These are phyloP conservation scores for Dactylonectria macrodidyma DNA, from an alignment of 2,329 filamentous ascomycete species.

Conservation along the genomic window DNA sequence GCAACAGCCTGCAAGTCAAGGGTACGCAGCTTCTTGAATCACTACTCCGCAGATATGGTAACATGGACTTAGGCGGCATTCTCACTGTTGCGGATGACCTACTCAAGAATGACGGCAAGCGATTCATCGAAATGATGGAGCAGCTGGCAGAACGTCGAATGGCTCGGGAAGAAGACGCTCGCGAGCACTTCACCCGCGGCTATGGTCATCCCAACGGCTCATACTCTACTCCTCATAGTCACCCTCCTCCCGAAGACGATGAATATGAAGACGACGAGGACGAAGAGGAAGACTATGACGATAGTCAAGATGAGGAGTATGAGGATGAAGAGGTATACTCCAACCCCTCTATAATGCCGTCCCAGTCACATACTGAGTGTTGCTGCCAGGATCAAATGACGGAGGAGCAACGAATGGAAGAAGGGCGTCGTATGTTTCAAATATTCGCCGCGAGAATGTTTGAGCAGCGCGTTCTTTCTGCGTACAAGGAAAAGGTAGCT, in stretches of 20 bases:
- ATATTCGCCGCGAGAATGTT: conserved; percentile 99
- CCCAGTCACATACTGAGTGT: conserved; percentile 60
- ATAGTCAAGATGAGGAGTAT: conserved; percentile 75
- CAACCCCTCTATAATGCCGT: conserved; percentile 57
- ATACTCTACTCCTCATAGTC: conserved; percentile 75
- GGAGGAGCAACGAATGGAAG: conserved; percentile 98
- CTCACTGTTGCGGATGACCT: conserved; percentile 98
- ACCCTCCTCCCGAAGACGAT: conserved; percentile 83
- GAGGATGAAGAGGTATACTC: conserved; percentile 84
- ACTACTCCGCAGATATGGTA: conserved; percentile 62
- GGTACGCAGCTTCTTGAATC: conserved; percentile 68
- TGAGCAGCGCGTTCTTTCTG: conserved; percentile 94
- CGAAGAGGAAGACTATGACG: conserved; percentile 72
- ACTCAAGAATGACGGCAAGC: conserved; percentile 98
- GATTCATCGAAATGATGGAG: conserved; percentile 99
- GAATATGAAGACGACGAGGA: conserved; percentile 80
- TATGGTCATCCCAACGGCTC: conserved; percentile 74
- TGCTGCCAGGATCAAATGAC: conserved; percentile 90
- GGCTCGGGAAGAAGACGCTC: conserved; percentile 93
- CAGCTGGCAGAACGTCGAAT: conserved; percentile 97
- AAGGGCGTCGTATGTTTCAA: conserved; percentile 98
- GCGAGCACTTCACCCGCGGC: conserved; percentile 72
- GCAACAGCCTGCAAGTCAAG: conserved; percentile 96
- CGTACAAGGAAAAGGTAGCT: conserved; percentile 98
- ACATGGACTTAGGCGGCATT: conserved; percentile 84